Evolutionary conservation across 2,329 filamentous ascomycete species (phyloP).

Genomic region (Ilyonectria mors-panacis): DNA sequence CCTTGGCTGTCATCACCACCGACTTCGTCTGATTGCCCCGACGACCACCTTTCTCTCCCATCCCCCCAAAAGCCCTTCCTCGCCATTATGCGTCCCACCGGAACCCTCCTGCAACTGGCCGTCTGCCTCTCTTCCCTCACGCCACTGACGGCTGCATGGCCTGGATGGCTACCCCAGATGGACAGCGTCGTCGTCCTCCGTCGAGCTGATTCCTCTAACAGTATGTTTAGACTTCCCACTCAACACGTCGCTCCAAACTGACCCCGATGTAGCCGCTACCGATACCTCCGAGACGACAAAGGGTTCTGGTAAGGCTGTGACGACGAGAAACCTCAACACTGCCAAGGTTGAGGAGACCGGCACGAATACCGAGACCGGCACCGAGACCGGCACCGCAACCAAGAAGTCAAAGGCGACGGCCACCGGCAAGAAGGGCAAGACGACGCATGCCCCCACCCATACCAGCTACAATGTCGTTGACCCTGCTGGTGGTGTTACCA

Average conservation of each 20-base stretch:
- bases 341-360: background rate
- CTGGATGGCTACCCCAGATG: slow-evolving; percentile 67
- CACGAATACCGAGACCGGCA: slow-evolving; percentile 22
- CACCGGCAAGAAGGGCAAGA: slow-evolving; percentile 46
- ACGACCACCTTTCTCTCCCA: slow-evolving; percentile 11
- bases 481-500: slow-evolving; percentile 66
- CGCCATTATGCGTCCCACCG: slow-evolving; percentile 65
- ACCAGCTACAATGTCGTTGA: slow-evolving; percentile 62
- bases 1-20: slow-evolving; percentile 22
- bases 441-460: slow-evolving; percentile 46
- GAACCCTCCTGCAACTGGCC: slow-evolving; percentile 63
- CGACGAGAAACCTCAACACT: slow-evolving; percentile 50
- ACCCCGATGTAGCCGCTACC: slow-evolving; percentile 7
- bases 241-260: slow-evolving; percentile 14
- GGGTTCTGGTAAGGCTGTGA: slow-evolving; percentile 43
- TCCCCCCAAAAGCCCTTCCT: slow-evolving; percentile 10
- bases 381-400: slow-evolving; percentile 29
- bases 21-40: background rate
- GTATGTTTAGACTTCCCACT: slow-evolving; percentile 23
- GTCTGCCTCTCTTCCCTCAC: slow-evolving; percentile 66
- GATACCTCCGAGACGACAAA: slow-evolving; percentile 30
- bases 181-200: slow-evolving; percentile 69
- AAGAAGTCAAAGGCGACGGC: slow-evolving; percentile 40
- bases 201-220: slow-evolving; percentile 54
- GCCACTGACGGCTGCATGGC: slow-evolving; percentile 69